Evolutionary conservation across 257 asterid species (phyloP).

Genomic region (Ocimum tenuiflorum): DNA sequence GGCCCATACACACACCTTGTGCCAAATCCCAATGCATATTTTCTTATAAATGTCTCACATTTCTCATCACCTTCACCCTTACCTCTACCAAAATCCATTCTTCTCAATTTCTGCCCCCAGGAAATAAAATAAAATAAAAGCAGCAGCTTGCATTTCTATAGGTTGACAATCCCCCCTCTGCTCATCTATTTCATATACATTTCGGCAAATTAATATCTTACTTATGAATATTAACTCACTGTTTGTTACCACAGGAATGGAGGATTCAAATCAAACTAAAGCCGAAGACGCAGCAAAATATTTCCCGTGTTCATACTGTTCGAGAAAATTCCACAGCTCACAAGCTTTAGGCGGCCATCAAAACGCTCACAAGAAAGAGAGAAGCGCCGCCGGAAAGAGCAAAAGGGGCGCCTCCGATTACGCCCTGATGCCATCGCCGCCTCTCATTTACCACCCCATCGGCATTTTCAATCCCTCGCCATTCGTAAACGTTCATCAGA

Average conservation of each 20-base stretch:
- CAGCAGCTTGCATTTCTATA: background rate
- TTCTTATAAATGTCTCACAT: constrained; percentile 10
- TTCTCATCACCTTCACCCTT: constrained; percentile 8
- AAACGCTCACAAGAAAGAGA: constrained; percentile 85
- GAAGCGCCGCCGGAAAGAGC: constrained; percentile 68
- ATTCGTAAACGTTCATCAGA: constrained; percentile 46
- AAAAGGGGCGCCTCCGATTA: constrained; percentile 24
- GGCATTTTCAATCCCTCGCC: constrained; percentile 48
- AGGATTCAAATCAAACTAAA: constrained; percentile 21
- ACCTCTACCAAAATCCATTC: background rate
- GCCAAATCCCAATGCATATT: constrained; percentile 20
- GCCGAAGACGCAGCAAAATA: constrained; percentile 46
- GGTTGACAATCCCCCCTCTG: background rate
- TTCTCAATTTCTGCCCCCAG: background rate
- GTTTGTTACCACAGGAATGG: constrained; percentile 27
- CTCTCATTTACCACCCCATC: constrained; percentile 45
- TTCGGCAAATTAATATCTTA: too few relatives aligned
- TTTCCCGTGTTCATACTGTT: constrained; percentile 70
- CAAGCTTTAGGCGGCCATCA: constrained; percentile 96
- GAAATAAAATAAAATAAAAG: background rate
- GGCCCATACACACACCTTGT: constrained; percentile 50
- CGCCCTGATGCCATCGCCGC: constrained; percentile 24
- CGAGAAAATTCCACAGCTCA: constrained; percentile 77
- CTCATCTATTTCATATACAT: background rate
- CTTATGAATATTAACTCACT: background rate